Conservation (phyloP, 345 rosid genomes). For the Jatropha curcas region DNA sequence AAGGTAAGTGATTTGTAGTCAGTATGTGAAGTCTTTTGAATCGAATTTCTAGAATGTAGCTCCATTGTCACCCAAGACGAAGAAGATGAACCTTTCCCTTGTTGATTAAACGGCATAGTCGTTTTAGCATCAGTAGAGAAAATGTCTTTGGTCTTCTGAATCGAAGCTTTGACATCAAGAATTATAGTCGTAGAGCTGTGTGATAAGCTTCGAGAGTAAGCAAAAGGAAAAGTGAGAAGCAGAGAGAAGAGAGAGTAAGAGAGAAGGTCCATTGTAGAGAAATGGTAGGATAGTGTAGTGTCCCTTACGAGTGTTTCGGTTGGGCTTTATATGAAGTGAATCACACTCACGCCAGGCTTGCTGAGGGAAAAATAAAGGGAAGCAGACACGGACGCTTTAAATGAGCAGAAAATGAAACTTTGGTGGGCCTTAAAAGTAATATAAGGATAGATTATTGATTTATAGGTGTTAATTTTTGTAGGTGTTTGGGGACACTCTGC, state of each 20-base stretch:
- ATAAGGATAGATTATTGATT: neutral
- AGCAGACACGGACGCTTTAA: neutral
- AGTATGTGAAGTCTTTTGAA: slow-evolving; percentile 34
- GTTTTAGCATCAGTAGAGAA: slow-evolving; percentile 19
- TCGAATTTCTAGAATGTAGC: slow-evolving; percentile 51
- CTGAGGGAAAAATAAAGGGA: neutral
- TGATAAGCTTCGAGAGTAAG: slow-evolving; percentile 34
- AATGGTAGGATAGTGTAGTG: neutral
- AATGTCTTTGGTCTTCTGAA: slow-evolving; percentile 30
- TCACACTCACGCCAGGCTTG: slow-evolving; percentile 5
- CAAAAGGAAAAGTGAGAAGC: slow-evolving; percentile 22
- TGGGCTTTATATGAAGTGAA: neutral
- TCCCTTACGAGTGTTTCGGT: neutral
- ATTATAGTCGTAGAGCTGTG: slow-evolving; percentile 23
- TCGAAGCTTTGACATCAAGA: slow-evolving; percentile 48
- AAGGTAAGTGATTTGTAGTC: slow-evolving; percentile 68
- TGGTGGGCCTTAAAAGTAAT: neutral
- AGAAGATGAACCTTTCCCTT: slow-evolving; percentile 1
- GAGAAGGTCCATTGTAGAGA: slow-evolving; percentile 12
- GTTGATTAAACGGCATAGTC: neutral
- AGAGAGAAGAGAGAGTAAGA: slow-evolving; percentile 19
- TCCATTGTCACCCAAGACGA: slow-evolving; percentile 38
- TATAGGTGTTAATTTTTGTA: too few relatives aligned
- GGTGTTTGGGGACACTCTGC: neutral
- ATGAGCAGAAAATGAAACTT: neutral